A percentile compares a stretch with the other conserved stretches of the same genome.
Evolutionary conservation across 169 alveolate species (phyloP).

Genomic region (Plasmodium ovale): DNA sequence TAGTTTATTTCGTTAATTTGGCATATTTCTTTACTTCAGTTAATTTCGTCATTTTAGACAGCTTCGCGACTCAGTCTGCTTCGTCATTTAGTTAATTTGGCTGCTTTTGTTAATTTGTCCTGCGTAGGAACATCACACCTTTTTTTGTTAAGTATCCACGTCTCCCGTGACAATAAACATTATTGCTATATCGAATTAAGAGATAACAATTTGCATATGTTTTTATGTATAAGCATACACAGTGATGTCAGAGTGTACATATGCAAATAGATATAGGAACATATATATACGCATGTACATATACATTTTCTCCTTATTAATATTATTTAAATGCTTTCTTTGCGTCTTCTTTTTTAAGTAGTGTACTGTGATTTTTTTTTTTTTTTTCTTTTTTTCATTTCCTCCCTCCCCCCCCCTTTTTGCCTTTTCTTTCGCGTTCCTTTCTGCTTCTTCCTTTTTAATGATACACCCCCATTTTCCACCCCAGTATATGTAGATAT

Average conservation of each 20-base stretch:
- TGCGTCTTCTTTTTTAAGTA: not conserved
- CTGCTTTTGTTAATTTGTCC: not conserved
- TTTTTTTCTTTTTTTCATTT: not conserved
- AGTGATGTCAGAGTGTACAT: no score
- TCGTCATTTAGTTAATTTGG: not conserved
- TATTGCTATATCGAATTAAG: not conserved
- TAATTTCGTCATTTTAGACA: no score
- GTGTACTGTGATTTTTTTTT: not conserved
- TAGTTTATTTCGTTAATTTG: not conserved
- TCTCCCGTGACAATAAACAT: not conserved
- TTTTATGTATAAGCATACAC: not conserved
- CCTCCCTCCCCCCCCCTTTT: not conserved
- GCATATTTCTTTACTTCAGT: not conserved
- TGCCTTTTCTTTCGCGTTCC: not conserved
- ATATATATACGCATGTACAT: not conserved
- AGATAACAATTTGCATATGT: not conserved
- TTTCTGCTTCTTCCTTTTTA: not conserved
- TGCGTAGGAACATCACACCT: no score
- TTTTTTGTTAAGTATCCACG: no score
- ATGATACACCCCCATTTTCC: slow-evolving; percentile 4
- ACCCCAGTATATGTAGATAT: slow-evolving; percentile 22
- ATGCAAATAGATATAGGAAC: no score
- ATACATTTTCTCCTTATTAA: not conserved
- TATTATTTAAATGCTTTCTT: not conserved
- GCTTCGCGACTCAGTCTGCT: no score